These are phyloP conservation scores for Ascocoryne sarcoides DNA, from an alignment of 2,329 filamentous ascomycete genomes.

Conservation along the genomic window DNA sequence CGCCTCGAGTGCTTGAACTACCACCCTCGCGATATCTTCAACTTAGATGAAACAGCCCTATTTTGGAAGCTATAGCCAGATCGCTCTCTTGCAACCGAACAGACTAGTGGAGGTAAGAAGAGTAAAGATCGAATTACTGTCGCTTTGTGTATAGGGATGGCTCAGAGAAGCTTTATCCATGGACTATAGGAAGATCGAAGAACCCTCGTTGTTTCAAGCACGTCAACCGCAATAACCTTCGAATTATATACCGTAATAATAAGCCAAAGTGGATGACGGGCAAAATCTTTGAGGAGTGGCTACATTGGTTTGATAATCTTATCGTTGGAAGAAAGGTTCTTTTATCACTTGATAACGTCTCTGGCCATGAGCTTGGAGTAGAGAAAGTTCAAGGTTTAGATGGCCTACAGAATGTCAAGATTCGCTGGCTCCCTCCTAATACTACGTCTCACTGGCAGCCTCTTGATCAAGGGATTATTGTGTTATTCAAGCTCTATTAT, in stretches of 20 bases:
- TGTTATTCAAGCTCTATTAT: slow-evolving; percentile 3
- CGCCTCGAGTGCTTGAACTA: background rate
- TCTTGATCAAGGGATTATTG: background rate
- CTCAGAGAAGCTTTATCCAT: slow-evolving; percentile 1
- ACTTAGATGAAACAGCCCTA: slow-evolving; percentile 1
- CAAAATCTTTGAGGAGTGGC: slow-evolving; percentile 2
- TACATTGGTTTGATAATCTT: slow-evolving; percentile 4
- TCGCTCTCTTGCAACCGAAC: slow-evolving; percentile 2
- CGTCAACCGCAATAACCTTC: background rate
- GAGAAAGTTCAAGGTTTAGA: too few species aligned
- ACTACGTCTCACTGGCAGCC: background rate
- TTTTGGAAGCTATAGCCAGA: slow-evolving; percentile 6
- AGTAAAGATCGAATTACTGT: slow-evolving; percentile 4
- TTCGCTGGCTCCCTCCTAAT: background rate
- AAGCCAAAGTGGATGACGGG: slow-evolving; percentile 8
- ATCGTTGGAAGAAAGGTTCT: slow-evolving; percentile 4
- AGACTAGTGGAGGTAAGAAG: slow-evolving; percentile 1
- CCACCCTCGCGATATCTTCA: background rate
- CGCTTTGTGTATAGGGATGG: background rate
- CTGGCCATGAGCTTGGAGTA: background rate
- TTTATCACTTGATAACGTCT: slow-evolving; percentile 3
- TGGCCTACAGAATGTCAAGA: background rate
- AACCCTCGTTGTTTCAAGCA: slow-evolving; percentile 4
- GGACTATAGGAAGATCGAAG: slow-evolving; percentile 4
- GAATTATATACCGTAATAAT: slow-evolving; percentile 4